phyloP scores from a whole-genome alignment of 2,329 filamentous ascomycete species.

The Talaromyces rugulosus region DNA sequence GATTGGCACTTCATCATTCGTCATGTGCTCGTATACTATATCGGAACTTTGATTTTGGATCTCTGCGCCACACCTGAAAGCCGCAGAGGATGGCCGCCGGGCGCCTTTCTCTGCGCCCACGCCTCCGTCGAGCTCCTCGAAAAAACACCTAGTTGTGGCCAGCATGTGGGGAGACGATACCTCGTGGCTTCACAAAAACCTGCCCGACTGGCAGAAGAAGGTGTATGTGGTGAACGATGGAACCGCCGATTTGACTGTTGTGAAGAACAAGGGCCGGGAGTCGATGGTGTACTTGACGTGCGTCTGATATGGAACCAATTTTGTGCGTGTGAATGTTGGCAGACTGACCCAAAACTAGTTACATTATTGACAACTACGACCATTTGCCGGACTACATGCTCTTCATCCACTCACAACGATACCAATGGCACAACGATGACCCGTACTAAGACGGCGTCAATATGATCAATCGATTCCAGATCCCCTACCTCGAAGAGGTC shows the following conservation, averaged over 20 bases:
- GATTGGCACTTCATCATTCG: too few species aligned
- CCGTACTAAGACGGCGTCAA: constrained; percentile 49
- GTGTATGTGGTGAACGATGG: constrained; percentile 54
- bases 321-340: too few species aligned
- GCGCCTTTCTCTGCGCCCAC: constrained; percentile 1
- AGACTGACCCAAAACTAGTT: constrained; percentile 24
- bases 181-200: constrained; percentile 35
- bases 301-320: constrained; percentile 8
- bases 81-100: neutral
- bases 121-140: constrained; percentile 4
- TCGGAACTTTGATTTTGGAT: too few species aligned
- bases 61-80: too few species aligned
- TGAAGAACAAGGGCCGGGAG: constrained; percentile 41
- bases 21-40: too few species aligned
- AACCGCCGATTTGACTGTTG: constrained; percentile 45
- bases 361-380: constrained; percentile 42
- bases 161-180: constrained; percentile 37
- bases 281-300: constrained; percentile 44
- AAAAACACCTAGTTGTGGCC: constrained; percentile 35
- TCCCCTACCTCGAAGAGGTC: constrained; percentile 45
- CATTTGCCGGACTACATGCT: constrained; percentile 37
- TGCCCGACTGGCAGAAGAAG: constrained; percentile 48
- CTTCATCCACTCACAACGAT: constrained; percentile 38
- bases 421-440: constrained; percentile 49
- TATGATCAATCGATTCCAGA: constrained; percentile 46